Base-by-base conservation (phyloP, 305 asterid species). In the Caryopteris hybrid region DNA sequence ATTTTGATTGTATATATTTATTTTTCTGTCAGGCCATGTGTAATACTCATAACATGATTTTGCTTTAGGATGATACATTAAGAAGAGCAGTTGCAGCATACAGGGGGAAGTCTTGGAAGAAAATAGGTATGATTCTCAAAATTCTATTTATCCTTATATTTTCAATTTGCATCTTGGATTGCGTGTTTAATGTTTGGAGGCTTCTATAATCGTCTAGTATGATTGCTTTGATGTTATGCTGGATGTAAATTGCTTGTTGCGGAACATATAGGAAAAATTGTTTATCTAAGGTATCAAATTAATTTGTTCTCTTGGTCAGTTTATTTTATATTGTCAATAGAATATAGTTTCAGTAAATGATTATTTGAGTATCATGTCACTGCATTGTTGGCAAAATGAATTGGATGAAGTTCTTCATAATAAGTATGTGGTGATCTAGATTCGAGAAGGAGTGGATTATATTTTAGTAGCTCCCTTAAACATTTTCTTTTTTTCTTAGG, bases 61-160 rank as follows among this genome's bases (percentile, higher is more conserved):
- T 73, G 51, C 64, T 57, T 53, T 74, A 95, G 99, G 99, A 95
- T 71, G 88, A 86, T 72, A 89, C 96, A 38, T 62, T 95, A 60
- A 83, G 80, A 77, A 82, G 72, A 70, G 98, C 98, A 58, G 98
- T 95, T 77, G 81, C 83, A 38, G 76, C 83, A 65, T 91, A 66
- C 80, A 83, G 81, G 74, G 99, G 99, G 79, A 95, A 91, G 80
- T 82, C 86, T 66, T 95, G 99, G 99, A 95, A 91, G 85, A 95
- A 90, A 92, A 91, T 95, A 80, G 99, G 99, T 95, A 81, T 71
- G 34, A 18, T 74, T 7, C 54, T 51, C 27, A 69, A 57, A 61
- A 22, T 72, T 38, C 55, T 2, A 4, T 43, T 52, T 68, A 33
- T 46, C 74, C 43, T 59, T 65, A 23, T 6, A 46, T 21, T 45